phyloP scores from a whole-genome alignment of 2,329 filamentous ascomycete species.

The Alternaria triticimaculans region DNA sequence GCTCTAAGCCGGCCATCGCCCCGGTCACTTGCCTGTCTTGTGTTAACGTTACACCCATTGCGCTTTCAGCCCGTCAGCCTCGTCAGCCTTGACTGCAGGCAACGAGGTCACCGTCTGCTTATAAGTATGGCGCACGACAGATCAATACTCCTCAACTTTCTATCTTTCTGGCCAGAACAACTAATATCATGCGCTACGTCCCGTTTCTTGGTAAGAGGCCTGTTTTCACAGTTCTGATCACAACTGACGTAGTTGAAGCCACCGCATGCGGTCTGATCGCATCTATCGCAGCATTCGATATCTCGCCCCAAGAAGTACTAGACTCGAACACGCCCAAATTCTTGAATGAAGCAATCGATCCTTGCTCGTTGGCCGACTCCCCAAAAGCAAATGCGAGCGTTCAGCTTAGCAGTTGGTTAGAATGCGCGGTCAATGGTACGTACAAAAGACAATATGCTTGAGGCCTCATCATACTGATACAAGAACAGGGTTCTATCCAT shows the following conservation, averaged over 20 bases:
- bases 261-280: conserved; percentile 1
- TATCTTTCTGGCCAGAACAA: background rate
- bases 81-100: conserved; percentile 9
- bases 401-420: conserved; percentile 39
- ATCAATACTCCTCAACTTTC: background rate
- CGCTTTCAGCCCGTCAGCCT: conserved; percentile 10
- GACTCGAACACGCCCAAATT: background rate
- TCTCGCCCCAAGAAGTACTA: conserved; percentile 11
- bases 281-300: conserved; percentile 1
- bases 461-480: background rate
- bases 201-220: conserved; percentile 4
- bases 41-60: background rate
- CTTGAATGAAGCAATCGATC: conserved; percentile 17
- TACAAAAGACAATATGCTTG: background rate
- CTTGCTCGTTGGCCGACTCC: conserved; percentile 32
- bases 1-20: background rate
- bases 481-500: conserved; percentile 40
- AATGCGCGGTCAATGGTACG: conserved; percentile 41
- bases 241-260: conserved; percentile 1
- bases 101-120: background rate
- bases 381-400: conserved; percentile 34
- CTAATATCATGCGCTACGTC: conserved; percentile 8
- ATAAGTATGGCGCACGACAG: background rate
- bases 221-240: background rate
- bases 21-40: conserved; percentile 3